Evolutionary conservation across 148 eudicot genomes (phyloP).

Genomic region (Spergularia bocconei): DNA sequence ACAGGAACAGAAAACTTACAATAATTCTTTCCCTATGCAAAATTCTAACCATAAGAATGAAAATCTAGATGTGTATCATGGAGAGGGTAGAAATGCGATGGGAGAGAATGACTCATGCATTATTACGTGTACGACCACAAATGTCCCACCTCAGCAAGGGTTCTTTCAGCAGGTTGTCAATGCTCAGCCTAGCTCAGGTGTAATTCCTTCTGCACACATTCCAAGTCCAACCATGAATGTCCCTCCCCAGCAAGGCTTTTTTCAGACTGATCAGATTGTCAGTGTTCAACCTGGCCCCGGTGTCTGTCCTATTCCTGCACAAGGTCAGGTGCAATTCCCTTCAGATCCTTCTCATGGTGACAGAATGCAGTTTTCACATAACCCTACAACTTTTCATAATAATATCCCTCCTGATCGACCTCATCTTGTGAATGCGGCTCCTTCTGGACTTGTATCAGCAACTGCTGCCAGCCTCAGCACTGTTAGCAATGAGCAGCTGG

Average conservation of each 20-base stretch:
- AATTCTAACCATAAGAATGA: conserved; percentile 23
- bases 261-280: conserved; percentile 22
- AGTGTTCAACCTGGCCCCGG: conserved; percentile 23
- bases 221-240: conserved; percentile 21
- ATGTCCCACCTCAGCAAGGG: conserved; percentile 37
- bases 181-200: conserved; percentile 24
- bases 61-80: conserved; percentile 11
- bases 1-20: conserved; percentile 28
- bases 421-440: conserved; percentile 15
- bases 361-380: conserved; percentile 30
- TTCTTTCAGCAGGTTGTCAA: conserved; percentile 24
- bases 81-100: conserved; percentile 15
- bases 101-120: conserved; percentile 9
- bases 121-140: conserved; percentile 17
- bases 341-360: conserved; percentile 22
- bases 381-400: conserved; percentile 28
- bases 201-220: conserved; percentile 21
- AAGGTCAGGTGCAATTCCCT: conserved; percentile 24
- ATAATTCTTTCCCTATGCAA: conserved; percentile 31
- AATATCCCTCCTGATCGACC: conserved; percentile 27
- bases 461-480: conserved; percentile 28
- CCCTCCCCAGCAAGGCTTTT: conserved; percentile 29
- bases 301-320: conserved; percentile 21
- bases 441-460: conserved; percentile 24
- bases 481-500: conserved; percentile 36